Base-by-base conservation (phyloP, 495 filamentous ascomycete genomes). In the Aspergillus nanangensis region DNA sequence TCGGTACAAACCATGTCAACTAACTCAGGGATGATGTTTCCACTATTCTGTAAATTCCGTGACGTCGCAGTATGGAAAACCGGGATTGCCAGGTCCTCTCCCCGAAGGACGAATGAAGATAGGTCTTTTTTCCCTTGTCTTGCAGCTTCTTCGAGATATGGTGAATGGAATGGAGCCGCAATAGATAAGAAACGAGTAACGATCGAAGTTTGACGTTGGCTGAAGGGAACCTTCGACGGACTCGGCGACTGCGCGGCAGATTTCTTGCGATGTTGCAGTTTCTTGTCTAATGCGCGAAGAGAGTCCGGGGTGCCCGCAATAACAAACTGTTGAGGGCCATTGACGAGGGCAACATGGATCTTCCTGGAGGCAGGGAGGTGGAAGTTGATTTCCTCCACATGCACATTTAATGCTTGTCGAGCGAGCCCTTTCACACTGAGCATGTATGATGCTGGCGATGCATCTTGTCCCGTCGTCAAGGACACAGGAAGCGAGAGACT, bases 181-280 rank as follows among this genome's bases (percentile, higher is more conserved):
- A 99, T 97, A 22, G 94, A 94, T 42, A 99, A 70, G 73, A 99
- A 99, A 48, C 93, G 84, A 69, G 95, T 96, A 41, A 90, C 89
- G 56, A 99, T 97, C 55, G 92, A 88, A 44, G 94, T 74, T 71
- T 99, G 97, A 36, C 94, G 83, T 65, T 97, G 82, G 0, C 91
- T 96, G 72, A 91, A 4, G 94, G 94, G 35, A 96, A 86, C 42
- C 90, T 81, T 51, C 88, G 95, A 70, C 97, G 93, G 58, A 97
- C 94, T 24, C 97, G 76, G 25, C 94, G 93, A 15, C 93, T 97
- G 1, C 93, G 85, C 13, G 94, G 27, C 41, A 17, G 47, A 23
- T 0, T 58, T 47, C n/a, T n/a, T n/a, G n/a, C n/a, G n/a, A n/a
- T n/a, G n/a, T n/a, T n/a, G n/a, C n/a, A n/a, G n/a, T n/a, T n/a